phyloP scores from a whole-genome alignment of 345 rosid species.

The Aethionema arabicum region DNA sequence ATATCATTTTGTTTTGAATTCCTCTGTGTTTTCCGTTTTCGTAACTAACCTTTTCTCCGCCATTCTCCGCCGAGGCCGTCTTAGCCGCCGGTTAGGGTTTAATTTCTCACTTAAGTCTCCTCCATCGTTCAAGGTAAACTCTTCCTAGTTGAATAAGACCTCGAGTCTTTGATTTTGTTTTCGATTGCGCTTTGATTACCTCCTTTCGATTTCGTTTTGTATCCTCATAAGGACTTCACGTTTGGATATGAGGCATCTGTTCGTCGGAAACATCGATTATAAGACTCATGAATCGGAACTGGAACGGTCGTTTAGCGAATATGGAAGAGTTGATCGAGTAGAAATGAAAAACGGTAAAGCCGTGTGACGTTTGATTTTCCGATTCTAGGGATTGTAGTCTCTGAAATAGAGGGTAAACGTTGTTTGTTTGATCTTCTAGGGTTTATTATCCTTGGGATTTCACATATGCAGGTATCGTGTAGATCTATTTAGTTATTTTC shows the following conservation, averaged over 20 bases:
- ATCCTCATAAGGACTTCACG: constrained; percentile 8
- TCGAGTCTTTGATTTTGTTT: not conserved
- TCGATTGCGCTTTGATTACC: not conserved
- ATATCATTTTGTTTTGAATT: too few relatives aligned
- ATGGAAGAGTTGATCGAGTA: constrained; percentile 75
- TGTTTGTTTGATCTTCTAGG: too few relatives aligned
- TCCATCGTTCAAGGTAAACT: constrained; percentile 6
- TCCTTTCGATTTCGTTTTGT: not conserved
- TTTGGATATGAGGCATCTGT: constrained; percentile 57
- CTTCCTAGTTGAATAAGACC: not conserved
- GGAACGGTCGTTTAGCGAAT: constrained; percentile 65
- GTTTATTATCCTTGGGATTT: constrained; percentile 36
- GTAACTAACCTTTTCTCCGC: not conserved
- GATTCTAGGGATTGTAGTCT: too few relatives aligned
- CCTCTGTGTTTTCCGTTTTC: too few relatives aligned
- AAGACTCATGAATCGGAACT: constrained; percentile 77
- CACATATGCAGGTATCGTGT: constrained; percentile 73
- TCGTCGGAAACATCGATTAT: constrained; percentile 78
- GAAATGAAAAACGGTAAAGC: constrained; percentile 88
- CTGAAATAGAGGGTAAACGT: too few relatives aligned
- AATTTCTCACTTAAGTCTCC: not conserved
- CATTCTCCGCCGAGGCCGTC: not conserved
- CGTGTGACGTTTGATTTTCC: too few relatives aligned
- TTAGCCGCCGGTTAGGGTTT: not conserved
- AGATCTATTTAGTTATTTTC: constrained; percentile 40